phyloP scores from a whole-genome alignment of 495 filamentous ascomycete genomes.

The Hyaloscypha finlandica region DNA sequence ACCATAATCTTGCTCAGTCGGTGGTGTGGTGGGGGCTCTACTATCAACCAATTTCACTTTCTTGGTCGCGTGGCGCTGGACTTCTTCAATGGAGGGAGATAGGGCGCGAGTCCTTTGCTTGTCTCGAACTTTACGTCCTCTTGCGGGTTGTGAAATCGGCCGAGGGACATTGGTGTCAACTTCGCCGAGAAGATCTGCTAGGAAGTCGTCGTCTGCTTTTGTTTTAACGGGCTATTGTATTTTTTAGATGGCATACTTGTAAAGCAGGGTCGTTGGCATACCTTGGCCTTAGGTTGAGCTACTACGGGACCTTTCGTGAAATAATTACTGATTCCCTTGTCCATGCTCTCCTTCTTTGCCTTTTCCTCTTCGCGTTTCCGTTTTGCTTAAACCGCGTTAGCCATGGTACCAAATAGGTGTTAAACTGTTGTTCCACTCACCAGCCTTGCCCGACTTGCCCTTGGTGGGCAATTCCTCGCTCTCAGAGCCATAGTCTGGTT shows the following conservation, averaged over 20 bases:
- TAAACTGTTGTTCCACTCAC: slow-evolving; percentile 29
- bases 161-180: slow-evolving; percentile 80
- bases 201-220: slow-evolving; percentile 83
- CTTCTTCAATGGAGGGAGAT: slow-evolving; percentile 64
- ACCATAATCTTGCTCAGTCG: slow-evolving; percentile 41
- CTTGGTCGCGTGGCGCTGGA: slow-evolving; percentile 46
- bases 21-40: slow-evolving; percentile 45
- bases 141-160: slow-evolving; percentile 55
- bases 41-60: slow-evolving; percentile 52
- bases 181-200: slow-evolving; percentile 82
- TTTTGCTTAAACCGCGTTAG: slow-evolving; percentile 57
- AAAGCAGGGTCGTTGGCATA: slow-evolving; percentile 36
- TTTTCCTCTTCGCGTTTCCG: slow-evolving; percentile 88
- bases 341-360: slow-evolving; percentile 80
- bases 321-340: slow-evolving; percentile 90
- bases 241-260: slow-evolving; percentile 8
- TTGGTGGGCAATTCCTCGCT: slow-evolving; percentile 68
- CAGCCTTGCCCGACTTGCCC: slow-evolving; percentile 61
- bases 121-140: slow-evolving; percentile 68
- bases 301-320: slow-evolving; percentile 75
- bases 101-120: slow-evolving; percentile 77
- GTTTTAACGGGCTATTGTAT: slow-evolving; percentile 56
- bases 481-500: slow-evolving; percentile 66
- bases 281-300: slow-evolving; percentile 77
- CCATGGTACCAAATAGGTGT: neutral